Evolutionary conservation across 2,329 filamentous ascomycete genomes (phyloP).

Genomic region (Neonectria neomacrospora): DNA sequence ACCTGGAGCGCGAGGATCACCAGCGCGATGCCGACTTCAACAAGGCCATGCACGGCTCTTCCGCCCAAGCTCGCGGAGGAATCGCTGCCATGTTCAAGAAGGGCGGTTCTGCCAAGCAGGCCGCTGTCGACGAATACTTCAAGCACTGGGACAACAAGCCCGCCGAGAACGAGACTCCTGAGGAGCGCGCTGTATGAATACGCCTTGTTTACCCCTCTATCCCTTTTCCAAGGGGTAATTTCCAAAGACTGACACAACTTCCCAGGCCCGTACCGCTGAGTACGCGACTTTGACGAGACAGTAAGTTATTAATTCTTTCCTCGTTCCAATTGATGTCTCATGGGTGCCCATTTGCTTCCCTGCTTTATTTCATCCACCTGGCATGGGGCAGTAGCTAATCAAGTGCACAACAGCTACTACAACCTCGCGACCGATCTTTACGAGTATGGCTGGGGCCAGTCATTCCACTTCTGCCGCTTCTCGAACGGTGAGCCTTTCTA

Average conservation of each 20-base stretch:
- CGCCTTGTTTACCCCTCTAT: constrained; percentile 29
- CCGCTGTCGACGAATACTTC: constrained; percentile 91
- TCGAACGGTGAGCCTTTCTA: constrained; percentile 86
- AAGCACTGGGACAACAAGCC: constrained; percentile 95
- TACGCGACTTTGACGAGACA: constrained; percentile 95
- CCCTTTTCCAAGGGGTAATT: constrained; percentile 3
- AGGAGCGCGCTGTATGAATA: constrained; percentile 76
- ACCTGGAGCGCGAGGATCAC: constrained; percentile 85
- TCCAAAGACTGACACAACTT: constrained; percentile 33
- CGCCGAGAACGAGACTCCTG: constrained; percentile 82
- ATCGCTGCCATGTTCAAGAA: constrained; percentile 89
- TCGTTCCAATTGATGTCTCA: constrained; percentile 2
- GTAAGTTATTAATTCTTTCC: constrained; percentile 61
- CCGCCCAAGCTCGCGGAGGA: constrained; percentile 75
- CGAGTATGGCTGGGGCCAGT: constrained; percentile 96
- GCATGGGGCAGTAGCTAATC: constrained; percentile 34
- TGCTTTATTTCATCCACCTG: not conserved
- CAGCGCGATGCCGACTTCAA: constrained; percentile 89
- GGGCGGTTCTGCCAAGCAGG: constrained; percentile 78
- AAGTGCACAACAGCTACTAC: constrained; percentile 75
- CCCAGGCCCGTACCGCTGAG: constrained; percentile 80
- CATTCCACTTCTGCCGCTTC: constrained; percentile 98
- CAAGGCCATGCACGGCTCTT: constrained; percentile 83
- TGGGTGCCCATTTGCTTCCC: not conserved
- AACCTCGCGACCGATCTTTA: constrained; percentile 96